These are phyloP conservation scores for Sporisorium graminicola DNA, from an alignment of 1,284 basidiomycete species.

Conservation along the genomic window DNA sequence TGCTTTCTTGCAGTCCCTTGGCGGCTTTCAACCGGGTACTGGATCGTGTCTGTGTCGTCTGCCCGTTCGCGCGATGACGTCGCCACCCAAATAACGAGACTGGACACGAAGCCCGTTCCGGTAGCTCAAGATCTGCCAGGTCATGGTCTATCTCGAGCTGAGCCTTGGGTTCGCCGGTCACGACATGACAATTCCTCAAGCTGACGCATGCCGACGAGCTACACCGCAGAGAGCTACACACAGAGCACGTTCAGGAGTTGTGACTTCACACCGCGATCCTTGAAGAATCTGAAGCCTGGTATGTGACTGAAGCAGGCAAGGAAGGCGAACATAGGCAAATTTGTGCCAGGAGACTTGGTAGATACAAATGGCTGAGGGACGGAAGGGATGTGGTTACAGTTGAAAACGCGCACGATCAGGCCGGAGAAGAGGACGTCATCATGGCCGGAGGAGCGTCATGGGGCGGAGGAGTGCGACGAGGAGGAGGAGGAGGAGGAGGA, in stretches of 20 bases:
- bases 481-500: conserved; percentile 7
- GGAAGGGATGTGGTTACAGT: not conserved
- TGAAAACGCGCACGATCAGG: not conserved
- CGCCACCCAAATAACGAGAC: too few species aligned
- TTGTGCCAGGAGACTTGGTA: not conserved
- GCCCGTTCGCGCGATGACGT: too few species aligned
- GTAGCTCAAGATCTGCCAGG: too few species aligned
- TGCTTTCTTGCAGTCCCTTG: too few species aligned
- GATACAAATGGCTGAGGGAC: not conserved
- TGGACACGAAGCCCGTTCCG: too few species aligned
- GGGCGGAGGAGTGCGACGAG: conserved; percentile 3
- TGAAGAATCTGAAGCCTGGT: too few species aligned
- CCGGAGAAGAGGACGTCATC: conserved; percentile 15
- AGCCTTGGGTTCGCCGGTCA: not conserved
- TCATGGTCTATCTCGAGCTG: not conserved
- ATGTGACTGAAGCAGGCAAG: not conserved
- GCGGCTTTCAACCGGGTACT: too few species aligned
- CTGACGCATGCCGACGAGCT: not conserved
- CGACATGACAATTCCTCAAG: not conserved
- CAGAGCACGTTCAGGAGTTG: not conserved
- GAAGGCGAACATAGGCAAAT: not conserved
- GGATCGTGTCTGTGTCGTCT: too few species aligned
- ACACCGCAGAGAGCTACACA: not conserved
- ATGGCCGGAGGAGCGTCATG: conserved; percentile 1
- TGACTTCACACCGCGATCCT: not conserved